A percentile compares a stretch with the other conserved stretches of the same genome.
Evolutionary conservation across 352 stramenopile genomes (phyloP).

Genomic region (Lagenidium giganteum): DNA sequence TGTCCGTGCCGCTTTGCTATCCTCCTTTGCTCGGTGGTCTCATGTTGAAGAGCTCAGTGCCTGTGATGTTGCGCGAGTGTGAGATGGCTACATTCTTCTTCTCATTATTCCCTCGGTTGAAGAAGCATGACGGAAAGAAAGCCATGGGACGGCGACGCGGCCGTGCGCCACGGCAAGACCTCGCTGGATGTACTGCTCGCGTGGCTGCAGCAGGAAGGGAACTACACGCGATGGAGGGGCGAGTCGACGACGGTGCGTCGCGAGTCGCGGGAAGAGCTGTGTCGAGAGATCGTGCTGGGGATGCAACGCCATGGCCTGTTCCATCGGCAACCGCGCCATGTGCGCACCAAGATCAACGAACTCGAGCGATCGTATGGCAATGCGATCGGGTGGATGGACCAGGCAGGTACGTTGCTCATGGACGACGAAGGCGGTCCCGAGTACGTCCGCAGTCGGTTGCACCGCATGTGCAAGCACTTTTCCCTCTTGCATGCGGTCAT

Average conservation of each 20-base stretch:
- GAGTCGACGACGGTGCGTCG: not conserved
- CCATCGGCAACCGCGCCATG: conserved; percentile 4
- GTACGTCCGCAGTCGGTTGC: not conserved
- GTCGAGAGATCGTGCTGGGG: conserved; percentile 3
- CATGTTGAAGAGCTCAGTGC: too few relatives aligned
- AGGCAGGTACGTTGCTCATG: not conserved
- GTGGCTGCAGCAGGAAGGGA: not conserved
- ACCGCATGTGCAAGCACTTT: conserved; percentile 10
- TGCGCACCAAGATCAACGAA: conserved; percentile 15
- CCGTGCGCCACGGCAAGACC: not conserved
- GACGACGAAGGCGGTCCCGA: not conserved
- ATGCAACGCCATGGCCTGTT: conserved; percentile 4
- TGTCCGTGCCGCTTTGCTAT: too few relatives aligned
- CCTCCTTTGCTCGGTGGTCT: too few relatives aligned
- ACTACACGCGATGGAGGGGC: conserved; percentile 4
- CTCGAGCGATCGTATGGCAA: conserved; percentile 5
- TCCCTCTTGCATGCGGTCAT: conserved; percentile 4
- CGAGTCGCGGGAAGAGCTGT: conserved; percentile 1
- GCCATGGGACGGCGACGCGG: conserved; percentile 1
- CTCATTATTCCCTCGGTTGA: too few relatives aligned
- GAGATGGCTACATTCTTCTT: not conserved
- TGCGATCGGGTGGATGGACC: conserved; percentile 8
- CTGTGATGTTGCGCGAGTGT: too few relatives aligned
- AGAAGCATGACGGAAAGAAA: too few relatives aligned
- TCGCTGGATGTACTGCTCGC: not conserved